Conservation (phyloP, 2,329 filamentous ascomycete genomes). For the Penicillium sp. region DNA sequence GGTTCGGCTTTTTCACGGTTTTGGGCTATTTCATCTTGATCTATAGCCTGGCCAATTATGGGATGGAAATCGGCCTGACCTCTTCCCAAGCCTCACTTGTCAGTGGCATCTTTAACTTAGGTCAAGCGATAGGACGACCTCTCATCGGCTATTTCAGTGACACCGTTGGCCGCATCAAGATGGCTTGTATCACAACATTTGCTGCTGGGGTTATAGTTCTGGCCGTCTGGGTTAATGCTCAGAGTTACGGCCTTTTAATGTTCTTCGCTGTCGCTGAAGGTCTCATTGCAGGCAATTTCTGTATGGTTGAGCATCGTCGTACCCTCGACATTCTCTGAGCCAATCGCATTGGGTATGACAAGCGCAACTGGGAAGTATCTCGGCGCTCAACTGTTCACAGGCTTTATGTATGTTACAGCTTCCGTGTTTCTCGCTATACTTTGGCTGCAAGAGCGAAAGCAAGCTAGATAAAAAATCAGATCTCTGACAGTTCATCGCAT, state of each 20-base stretch:
- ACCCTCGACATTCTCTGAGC: constrained; percentile 39
- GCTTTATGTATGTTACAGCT: background rate
- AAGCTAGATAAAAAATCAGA: no score
- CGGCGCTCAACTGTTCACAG: background rate
- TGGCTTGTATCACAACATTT: constrained; percentile 19
- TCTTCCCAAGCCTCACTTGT: constrained; percentile 43
- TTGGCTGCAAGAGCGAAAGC: background rate
- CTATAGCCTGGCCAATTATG: constrained; percentile 52
- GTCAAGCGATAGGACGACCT: constrained; percentile 51
- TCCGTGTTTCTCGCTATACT: background rate
- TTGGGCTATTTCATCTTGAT: constrained; percentile 53
- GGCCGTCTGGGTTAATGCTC: constrained; percentile 5
- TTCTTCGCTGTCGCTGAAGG: constrained; percentile 50
- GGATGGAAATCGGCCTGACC: constrained; percentile 45
- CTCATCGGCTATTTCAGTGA: constrained; percentile 51
- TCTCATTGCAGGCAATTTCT: constrained; percentile 51
- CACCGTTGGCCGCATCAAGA: constrained; percentile 31
- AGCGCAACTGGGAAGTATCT: constrained; percentile 31
- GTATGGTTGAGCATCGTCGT: constrained; percentile 58
- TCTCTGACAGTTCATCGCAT: no score
- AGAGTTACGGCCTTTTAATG: constrained; percentile 44
- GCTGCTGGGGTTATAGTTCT: constrained; percentile 17
- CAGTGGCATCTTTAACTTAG: constrained; percentile 51
- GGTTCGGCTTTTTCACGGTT: constrained; percentile 40
- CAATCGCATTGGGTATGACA: constrained; percentile 57